Evolutionary conservation across 768 basidiomycete genomes (phyloP), one percentile per base, ranked within the genome.

Genomic region (Tricholoma bakamatsutake): DNA sequence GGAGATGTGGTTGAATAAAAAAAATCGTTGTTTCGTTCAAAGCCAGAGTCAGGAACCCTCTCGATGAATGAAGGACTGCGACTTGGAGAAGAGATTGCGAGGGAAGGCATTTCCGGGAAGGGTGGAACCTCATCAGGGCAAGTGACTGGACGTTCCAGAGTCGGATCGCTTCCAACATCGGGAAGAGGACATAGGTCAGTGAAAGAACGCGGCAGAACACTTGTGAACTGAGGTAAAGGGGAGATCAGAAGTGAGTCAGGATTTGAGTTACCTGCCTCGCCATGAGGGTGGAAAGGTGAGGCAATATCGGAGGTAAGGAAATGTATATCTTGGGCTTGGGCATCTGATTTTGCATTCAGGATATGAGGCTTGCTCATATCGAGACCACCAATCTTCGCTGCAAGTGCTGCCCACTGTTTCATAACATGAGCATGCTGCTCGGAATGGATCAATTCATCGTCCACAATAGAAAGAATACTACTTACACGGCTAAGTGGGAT

Each of bases 161-260:
- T 58, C n/a, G 61, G 55, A 27, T 63, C 58, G 45, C 28, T 37
- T 30, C 56, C 70, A 6, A 72, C 60, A n/a, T 76, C 73, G 11
- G 75, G 75, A 48, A 76, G 68, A 27, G 67, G 61, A 18, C 64
- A 54, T 46, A 72, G 66, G 50, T 62, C 60, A 5, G 70, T 68
- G 48, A 67, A 54, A 50, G 66, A 60, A 3, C 72, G 61, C n/a
- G 72, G 67, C 39, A 71, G 59, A 27, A 52, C 58, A 28, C 64
- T 67, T 8, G 75, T 73, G 54, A 74, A 73, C 58, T 79, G 71
- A 4, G 76, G 73, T 4, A 79, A 61, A 4, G 77, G 77, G 10
- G 77, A 76, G 53, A 78, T 73, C 49, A 76, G 57, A 59, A 73
- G 56, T 27, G 69, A 67, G 18, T 66, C 64, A 7, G 70, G 66